Conservation (phyloP, 352 stramenopile genomes). For the Phytophthora pinifolia region DNA sequence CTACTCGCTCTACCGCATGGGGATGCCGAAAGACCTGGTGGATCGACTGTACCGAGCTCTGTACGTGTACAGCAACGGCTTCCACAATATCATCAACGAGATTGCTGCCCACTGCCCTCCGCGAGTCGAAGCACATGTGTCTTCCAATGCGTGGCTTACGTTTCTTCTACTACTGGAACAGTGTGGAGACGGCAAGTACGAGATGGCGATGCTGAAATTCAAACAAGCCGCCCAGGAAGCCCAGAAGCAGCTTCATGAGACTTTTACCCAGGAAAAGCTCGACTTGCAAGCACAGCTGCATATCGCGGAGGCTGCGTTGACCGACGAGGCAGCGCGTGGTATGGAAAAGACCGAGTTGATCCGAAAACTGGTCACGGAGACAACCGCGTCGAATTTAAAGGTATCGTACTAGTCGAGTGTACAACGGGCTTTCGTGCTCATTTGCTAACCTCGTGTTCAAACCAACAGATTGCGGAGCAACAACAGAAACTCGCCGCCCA, state of each 20-base stretch:
- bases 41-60: slow-evolving; percentile 78
- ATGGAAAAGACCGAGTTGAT: slow-evolving; percentile 53
- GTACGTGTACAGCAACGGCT: slow-evolving; percentile 86
- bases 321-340: slow-evolving; percentile 38
- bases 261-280: slow-evolving; percentile 41
- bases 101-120: slow-evolving; percentile 71
- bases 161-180: slow-evolving; percentile 79
- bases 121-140: slow-evolving; percentile 70
- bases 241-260: slow-evolving; percentile 52
- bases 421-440: not conserved
- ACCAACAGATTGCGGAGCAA: slow-evolving; percentile 41
- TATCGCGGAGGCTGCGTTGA: slow-evolving; percentile 28
- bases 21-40: slow-evolving; percentile 77
- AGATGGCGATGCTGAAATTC: slow-evolving; percentile 88
- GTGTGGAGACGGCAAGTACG: slow-evolving; percentile 79
- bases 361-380: slow-evolving; percentile 45
- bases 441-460: not conserved
- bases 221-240: slow-evolving; percentile 66
- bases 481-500: slow-evolving; percentile 31
- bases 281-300: slow-evolving; percentile 38
- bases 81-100: slow-evolving; percentile 84
- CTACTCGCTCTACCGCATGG: slow-evolving; percentile 64
- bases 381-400: slow-evolving; percentile 33
- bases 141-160: slow-evolving; percentile 75
- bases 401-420: slow-evolving; percentile 16